These are phyloP conservation scores for Russula lepida DNA, from an alignment of 768 basidiomycete genomes.

Conservation along the genomic window DNA sequence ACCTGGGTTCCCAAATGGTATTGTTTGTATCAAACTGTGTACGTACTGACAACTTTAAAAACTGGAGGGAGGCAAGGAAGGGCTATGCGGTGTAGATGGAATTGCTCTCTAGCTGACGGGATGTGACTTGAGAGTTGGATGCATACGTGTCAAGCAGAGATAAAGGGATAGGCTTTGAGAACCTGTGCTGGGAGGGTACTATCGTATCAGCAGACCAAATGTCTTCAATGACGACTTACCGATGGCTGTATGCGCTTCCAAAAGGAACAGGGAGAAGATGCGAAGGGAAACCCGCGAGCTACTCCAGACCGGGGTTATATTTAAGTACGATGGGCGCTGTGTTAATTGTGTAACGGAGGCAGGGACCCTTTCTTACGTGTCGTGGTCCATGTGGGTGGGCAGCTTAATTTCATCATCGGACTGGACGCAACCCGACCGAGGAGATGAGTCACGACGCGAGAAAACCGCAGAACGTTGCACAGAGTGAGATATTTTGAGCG, in stretches of 20 bases:
- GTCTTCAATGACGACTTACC: too few species aligned
- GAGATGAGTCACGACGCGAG: too few species aligned
- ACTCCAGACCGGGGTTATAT: background rate
- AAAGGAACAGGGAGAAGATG: background rate
- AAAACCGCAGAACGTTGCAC: too few species aligned
- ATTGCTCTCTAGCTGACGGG: background rate
- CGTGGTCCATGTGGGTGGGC: background rate
- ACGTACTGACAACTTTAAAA: background rate
- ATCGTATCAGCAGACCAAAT: background rate
- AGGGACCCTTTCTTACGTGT: constrained; percentile 4
- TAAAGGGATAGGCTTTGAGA: background rate
- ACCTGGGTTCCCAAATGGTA: background rate
- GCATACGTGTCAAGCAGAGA: background rate
- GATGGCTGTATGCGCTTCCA: background rate
- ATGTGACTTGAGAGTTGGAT: background rate
- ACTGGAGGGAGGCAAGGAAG: background rate
- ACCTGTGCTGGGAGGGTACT: background rate
- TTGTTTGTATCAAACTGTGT: background rate
- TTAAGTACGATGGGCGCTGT: background rate
- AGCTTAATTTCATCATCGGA: constrained; percentile 1
- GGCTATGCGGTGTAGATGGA: background rate
- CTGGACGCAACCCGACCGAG: background rate
- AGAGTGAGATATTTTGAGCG: background rate
- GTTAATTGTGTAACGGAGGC: background rate
- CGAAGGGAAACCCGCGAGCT: background rate